Evolutionary conservation across 202 grass and related monocot species (phyloP).

Genomic region (Dendrocalamus latiflorus): DNA sequence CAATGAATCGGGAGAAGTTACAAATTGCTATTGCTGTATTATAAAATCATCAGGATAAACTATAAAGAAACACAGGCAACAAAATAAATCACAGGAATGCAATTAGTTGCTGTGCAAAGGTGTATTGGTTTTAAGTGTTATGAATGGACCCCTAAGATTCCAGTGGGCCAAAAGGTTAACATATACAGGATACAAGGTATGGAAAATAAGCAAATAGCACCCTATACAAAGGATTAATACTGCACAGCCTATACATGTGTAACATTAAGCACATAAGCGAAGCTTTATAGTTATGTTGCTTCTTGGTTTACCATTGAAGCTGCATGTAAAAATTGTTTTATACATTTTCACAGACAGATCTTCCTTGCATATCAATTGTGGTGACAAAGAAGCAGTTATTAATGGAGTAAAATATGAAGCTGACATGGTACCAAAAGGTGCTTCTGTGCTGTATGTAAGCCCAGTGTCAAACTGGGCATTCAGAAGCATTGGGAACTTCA

Average conservation of each 20-base stretch:
- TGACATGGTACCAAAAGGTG: slow-evolving; percentile 60
- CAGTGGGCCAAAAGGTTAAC: no score
- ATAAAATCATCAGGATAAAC: background rate
- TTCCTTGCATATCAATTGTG: slow-evolving; percentile 82
- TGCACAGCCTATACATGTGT: no score
- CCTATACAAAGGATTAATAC: no score
- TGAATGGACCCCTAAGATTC: no score
- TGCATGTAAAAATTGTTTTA: slow-evolving; percentile 19
- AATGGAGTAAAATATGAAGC: slow-evolving; percentile 68
- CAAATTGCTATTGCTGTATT: slow-evolving; percentile 11
- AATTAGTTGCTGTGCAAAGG: no score
- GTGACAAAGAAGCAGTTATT: slow-evolving; percentile 59
- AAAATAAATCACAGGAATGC: no score
- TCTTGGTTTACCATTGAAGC: slow-evolving; percentile 6
- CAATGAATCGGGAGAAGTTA: background rate
- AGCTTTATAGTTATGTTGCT: slow-evolving; percentile 1
- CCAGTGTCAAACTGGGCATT: slow-evolving; percentile 77
- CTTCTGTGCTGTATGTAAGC: slow-evolving; percentile 40
- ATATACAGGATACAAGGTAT: no score
- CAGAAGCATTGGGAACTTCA: slow-evolving; percentile 77
- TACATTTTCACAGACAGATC: slow-evolving; percentile 45
- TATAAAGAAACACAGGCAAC: no score
- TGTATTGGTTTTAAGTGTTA: no score
- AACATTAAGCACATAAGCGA: background rate
- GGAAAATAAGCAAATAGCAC: no score